A percentile compares a stretch with the other conserved stretches of the same genome.
Conservation (phyloP, 2,329 filamentous ascomycete genomes). For the Fusarium kyushuense region DNA sequence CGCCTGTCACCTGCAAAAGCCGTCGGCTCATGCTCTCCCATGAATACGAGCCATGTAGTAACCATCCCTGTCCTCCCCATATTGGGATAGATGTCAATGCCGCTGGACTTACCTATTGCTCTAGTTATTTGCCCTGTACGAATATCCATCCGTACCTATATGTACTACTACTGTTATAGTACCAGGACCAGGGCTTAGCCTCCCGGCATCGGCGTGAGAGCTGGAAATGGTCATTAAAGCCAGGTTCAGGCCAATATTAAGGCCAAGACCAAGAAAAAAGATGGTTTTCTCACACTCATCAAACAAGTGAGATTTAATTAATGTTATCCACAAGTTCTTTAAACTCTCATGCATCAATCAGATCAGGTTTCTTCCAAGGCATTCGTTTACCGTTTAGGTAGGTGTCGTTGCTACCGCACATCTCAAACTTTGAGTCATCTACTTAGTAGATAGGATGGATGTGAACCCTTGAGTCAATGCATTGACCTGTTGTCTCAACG, state of each 20-base stretch:
- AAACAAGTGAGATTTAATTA: constrained; percentile 35
- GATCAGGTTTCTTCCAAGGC: constrained; percentile 31
- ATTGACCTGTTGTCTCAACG: constrained; percentile 7
- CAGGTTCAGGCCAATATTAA: constrained; percentile 13
- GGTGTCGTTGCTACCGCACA: constrained; percentile 1
- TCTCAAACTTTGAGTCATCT: constrained; percentile 11
- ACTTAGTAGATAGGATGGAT: neutral
- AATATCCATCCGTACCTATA: neutral
- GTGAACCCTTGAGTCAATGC: constrained; percentile 40
- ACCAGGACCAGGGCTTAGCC: constrained; percentile 10
- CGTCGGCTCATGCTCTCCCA: constrained; percentile 33
- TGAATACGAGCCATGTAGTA: constrained; percentile 45
- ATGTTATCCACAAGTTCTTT: constrained; percentile 1
- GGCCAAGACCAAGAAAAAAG: constrained; percentile 10
- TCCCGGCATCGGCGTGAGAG: constrained; percentile 36
- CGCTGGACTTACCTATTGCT: neutral
- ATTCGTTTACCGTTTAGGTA: constrained; percentile 1
- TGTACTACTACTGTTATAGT: constrained; percentile 4
- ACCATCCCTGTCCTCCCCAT: constrained; percentile 13
- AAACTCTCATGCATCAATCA: neutral
- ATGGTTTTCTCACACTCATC: constrained; percentile 24
- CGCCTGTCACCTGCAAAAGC: constrained; percentile 44
- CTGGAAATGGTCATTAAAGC: constrained; percentile 41
- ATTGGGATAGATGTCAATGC: neutral
- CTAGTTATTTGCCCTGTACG: constrained; percentile 5